These are phyloP conservation scores for Sicyos baderoa DNA, from an alignment of 306 rosid genomes.

Conservation along the genomic window DNA sequence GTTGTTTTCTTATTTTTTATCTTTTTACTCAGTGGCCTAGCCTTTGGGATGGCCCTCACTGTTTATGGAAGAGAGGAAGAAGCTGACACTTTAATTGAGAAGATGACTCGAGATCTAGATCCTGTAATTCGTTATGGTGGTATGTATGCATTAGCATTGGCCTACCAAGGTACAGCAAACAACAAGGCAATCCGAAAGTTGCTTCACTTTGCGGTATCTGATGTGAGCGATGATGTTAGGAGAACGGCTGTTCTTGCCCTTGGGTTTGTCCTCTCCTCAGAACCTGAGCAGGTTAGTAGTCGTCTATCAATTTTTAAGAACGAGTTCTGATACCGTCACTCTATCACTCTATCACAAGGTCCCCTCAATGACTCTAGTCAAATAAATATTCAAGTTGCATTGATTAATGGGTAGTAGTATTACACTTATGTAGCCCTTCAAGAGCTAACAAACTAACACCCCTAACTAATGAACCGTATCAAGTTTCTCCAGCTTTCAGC, in stretches of 20 bases:
- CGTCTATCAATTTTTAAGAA: no score
- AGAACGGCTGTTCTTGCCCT: conserved; percentile 98
- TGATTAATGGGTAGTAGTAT: no score
- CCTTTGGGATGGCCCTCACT: conserved; percentile 89
- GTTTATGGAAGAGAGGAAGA: conserved; percentile 98
- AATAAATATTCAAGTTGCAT: no score
- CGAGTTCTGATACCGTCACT: no score
- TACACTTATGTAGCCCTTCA: no score
- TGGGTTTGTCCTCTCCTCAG: conserved; percentile 94
- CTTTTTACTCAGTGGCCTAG: conserved; percentile 59
- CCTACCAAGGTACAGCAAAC: conserved; percentile 91
- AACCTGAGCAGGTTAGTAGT: conserved; percentile 98
- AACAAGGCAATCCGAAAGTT: conserved; percentile 92
- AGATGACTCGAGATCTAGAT: conserved; percentile 95
- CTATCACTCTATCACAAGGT: no score
- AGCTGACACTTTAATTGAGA: conserved; percentile 92
- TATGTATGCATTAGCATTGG: conserved; percentile 96
- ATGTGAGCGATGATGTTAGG: conserved; percentile 96
- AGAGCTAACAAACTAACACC: no score
- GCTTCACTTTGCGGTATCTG: conserved; percentile 95
- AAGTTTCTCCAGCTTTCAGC: background rate
- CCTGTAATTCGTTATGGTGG: conserved; percentile 96
- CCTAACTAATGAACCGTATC: no score
- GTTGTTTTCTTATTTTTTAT: conserved; percentile 14
- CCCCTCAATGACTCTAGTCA: no score